Conservation (phyloP, 2,329 filamentous ascomycete species). For the Claviceps capensis region DNA sequence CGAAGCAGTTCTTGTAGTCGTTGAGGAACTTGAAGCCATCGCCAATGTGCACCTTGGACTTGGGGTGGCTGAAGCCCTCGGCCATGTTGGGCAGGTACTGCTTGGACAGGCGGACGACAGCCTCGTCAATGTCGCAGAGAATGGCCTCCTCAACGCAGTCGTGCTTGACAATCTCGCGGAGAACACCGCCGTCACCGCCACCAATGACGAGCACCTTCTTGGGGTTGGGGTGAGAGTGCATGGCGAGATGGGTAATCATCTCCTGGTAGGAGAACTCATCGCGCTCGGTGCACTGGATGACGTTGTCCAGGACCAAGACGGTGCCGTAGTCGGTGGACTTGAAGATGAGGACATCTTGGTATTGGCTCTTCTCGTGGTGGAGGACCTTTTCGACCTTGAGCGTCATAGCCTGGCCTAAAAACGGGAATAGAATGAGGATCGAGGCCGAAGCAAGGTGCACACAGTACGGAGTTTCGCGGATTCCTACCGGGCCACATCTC, state of each 20-base stretch:
- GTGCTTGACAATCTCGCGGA: slow-evolving; percentile 98
- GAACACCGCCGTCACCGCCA: slow-evolving; percentile 91
- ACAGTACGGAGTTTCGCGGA: neutral
- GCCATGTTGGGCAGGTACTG: slow-evolving; percentile 93
- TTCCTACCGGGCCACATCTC: slow-evolving; percentile 79
- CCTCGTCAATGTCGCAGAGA: slow-evolving; percentile 98
- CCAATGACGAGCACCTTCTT: slow-evolving; percentile 98
- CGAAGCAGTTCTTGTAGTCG: slow-evolving; percentile 93
- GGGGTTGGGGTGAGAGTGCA: slow-evolving; percentile 96
- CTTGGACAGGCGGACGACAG: slow-evolving; percentile 96
- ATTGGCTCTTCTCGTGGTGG: slow-evolving; percentile 98
- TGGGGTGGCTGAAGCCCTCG: slow-evolving; percentile 84
- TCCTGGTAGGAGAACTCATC: slow-evolving; percentile 99
- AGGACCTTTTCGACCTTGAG: slow-evolving; percentile 95
- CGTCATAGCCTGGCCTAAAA: slow-evolving; percentile 84
- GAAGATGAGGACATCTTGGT: slow-evolving; percentile 98
- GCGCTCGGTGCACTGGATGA: slow-evolving; percentile 96
- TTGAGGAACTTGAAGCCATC: slow-evolving; percentile 98
- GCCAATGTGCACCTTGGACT: slow-evolving; percentile 81
- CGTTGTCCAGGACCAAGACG: slow-evolving; percentile 94
- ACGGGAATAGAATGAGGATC: slow-evolving; percentile 3
- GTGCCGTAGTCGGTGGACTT: slow-evolving; percentile 95
- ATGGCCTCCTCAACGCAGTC: slow-evolving; percentile 90
- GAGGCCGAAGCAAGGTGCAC: neutral
- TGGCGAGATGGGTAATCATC: slow-evolving; percentile 98